phyloP scores from a whole-genome alignment of 805 yeast species.

The Suhomyces sp. region DNA sequence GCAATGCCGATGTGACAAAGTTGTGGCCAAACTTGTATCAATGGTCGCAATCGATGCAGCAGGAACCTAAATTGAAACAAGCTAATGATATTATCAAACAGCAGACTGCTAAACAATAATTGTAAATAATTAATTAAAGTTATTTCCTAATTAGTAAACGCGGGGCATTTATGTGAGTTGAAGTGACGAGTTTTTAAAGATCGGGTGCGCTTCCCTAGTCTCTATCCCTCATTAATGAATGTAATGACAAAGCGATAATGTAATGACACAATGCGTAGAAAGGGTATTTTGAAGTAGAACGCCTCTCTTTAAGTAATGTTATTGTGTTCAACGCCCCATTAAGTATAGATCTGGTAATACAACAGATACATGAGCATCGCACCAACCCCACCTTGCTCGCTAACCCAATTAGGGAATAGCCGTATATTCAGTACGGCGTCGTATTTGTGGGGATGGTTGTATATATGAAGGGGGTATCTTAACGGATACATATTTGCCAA shows the following conservation, averaged over 20 bases:
- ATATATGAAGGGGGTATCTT: neutral
- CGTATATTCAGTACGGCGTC: neutral
- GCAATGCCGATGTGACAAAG: slow-evolving; percentile 6
- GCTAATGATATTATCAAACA: slow-evolving; percentile 11
- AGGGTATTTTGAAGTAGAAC: neutral
- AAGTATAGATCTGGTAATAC: neutral
- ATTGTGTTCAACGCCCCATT: neutral
- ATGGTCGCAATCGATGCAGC: slow-evolving; percentile 19
- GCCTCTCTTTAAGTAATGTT: neutral
- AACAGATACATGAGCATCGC: neutral
- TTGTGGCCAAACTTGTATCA: slow-evolving; percentile 21
- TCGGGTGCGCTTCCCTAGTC: neutral
- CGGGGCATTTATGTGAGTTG: neutral
- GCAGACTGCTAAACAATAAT: neutral
- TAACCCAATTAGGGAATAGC: slow-evolving; percentile 2
- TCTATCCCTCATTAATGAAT: neutral
- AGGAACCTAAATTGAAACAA: slow-evolving; percentile 13
- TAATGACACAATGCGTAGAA: neutral
- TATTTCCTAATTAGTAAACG: neutral
- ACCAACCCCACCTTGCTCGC: neutral
- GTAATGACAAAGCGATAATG: neutral
- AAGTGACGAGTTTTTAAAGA: neutral
- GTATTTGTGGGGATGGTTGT: neutral
- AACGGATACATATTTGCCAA: neutral
- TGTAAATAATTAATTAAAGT: neutral